Evolutionary conservation across 345 rosid species (phyloP).

Genomic region (Theobroma cacao): DNA sequence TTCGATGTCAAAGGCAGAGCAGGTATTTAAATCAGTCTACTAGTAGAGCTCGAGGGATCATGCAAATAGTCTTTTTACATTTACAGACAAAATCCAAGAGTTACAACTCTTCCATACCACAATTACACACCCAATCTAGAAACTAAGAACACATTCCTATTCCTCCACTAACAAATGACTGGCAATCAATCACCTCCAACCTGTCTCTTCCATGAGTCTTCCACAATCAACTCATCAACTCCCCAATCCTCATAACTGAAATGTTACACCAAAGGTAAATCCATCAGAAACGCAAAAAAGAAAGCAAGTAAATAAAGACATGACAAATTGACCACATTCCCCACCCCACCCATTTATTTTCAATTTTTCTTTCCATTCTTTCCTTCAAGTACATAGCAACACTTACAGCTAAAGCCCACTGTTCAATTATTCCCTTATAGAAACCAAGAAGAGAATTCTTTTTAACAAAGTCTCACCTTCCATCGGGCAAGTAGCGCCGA

Average conservation of each 20-base stretch:
- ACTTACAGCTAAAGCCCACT: neutral
- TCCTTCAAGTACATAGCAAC: neutral
- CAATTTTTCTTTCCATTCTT: neutral
- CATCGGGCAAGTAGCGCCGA: slow-evolving; percentile 75
- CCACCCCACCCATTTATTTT: neutral
- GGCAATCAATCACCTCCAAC: slow-evolving; percentile 71
- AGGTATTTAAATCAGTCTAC: neutral
- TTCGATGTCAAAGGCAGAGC: neutral
- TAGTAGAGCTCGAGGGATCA: neutral
- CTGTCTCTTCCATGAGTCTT: slow-evolving; percentile 96
- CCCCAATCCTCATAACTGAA: slow-evolving; percentile 83
- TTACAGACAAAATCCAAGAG: neutral
- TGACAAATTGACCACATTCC: neutral
- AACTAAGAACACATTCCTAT: neutral
- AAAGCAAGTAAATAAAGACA: neutral
- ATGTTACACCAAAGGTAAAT: neutral
- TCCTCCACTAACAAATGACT: neutral
- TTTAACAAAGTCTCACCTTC: slow-evolving; percentile 51
- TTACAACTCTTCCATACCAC: neutral
- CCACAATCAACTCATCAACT: slow-evolving; percentile 85
- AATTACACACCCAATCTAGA: neutral
- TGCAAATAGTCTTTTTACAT: neutral
- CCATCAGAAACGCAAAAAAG: neutral
- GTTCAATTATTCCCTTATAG: neutral
- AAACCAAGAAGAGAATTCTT: neutral